These are phyloP conservation scores for Neospermospora avenae DNA, from an alignment of 2,329 filamentous ascomycete genomes.

Conservation along the genomic window DNA sequence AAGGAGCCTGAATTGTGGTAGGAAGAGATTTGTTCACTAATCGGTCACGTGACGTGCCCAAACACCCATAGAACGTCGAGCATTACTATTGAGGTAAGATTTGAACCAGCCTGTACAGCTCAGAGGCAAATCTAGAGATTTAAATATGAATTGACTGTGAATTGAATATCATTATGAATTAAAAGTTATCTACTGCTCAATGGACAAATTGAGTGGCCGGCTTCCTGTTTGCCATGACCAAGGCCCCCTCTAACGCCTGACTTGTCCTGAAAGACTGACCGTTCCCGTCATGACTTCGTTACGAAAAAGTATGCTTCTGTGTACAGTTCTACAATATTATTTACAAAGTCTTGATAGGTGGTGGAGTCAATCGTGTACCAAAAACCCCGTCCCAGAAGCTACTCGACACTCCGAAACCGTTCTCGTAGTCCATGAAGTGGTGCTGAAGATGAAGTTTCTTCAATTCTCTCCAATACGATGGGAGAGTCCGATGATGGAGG, in stretches of 20 bases:
- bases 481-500: conserved; percentile 90
- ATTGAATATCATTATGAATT: conserved; percentile 12
- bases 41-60: background rate
- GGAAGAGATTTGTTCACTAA: background rate
- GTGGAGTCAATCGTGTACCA: conserved; percentile 69
- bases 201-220: conserved; percentile 18
- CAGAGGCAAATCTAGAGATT: background rate
- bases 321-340: conserved; percentile 1
- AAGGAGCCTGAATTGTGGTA: background rate
- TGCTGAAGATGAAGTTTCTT: conserved; percentile 98
- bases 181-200: conserved; percentile 3
- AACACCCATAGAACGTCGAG: background rate
- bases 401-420: conserved; percentile 95
- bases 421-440: conserved; percentile 97
- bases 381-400: conserved; percentile 94
- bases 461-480: conserved; percentile 81
- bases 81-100: no score
- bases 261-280: conserved; percentile 7
- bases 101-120: background rate
- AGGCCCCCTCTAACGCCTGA: conserved; percentile 13
- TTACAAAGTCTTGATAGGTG: conserved; percentile 27
- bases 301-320: background rate
- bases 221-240: conserved; percentile 12
- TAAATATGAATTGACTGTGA: background rate
- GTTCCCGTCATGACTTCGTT: conserved; percentile 27